phyloP scores from a whole-genome alignment of 352 stramenopile genomes.

The Pythium aphanidermatum region DNA sequence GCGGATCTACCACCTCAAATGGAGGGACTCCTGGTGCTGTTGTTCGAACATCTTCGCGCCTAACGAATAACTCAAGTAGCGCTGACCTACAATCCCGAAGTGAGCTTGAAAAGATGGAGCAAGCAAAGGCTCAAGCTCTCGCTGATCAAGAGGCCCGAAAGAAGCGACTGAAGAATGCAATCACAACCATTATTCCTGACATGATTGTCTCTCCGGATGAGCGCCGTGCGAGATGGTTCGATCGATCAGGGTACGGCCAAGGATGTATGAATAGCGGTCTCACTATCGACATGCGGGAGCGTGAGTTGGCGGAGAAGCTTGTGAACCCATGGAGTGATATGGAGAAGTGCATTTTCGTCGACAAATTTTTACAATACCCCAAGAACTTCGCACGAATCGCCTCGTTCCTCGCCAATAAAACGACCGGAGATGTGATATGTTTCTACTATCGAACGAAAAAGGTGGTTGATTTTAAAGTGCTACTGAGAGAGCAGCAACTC shows the following conservation, averaged over 20 bases:
- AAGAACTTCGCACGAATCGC: conserved; percentile 99
- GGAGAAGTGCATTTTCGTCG: conserved; percentile 99
- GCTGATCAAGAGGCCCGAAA: conserved; percentile 79
- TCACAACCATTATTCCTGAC: conserved; percentile 78
- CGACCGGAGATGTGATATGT: conserved; percentile 93
- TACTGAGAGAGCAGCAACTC: conserved; percentile 87
- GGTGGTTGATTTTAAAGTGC: conserved; percentile 95
- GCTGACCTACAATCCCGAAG: conserved; percentile 60
- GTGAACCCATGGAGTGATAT: conserved; percentile 97
- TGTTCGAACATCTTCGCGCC: conserved; percentile 69
- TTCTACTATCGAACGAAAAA: conserved; percentile 99
- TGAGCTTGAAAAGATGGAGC: conserved; percentile 79
- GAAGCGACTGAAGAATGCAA: conserved; percentile 77
- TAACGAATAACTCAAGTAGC: conserved; percentile 82
- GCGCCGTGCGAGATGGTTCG: conserved; percentile 44
- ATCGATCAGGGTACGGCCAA: conserved; percentile 45
- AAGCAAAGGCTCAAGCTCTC: conserved; percentile 64
- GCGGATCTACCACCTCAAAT: conserved; percentile 10
- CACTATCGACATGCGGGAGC: conserved; percentile 49
- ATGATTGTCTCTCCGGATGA: conserved; percentile 71
- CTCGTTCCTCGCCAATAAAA: conserved; percentile 93
- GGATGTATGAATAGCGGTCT: conserved; percentile 62
- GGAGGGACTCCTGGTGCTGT: conserved; percentile 9
- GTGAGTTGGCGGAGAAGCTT: conserved; percentile 63
- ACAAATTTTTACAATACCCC: conserved; percentile 98